Evolutionary conservation across 805 yeast genomes (phyloP), one percentile per base, ranked within the genome.

Genomic region (Metschnikowia baotianmanensis): DNA sequence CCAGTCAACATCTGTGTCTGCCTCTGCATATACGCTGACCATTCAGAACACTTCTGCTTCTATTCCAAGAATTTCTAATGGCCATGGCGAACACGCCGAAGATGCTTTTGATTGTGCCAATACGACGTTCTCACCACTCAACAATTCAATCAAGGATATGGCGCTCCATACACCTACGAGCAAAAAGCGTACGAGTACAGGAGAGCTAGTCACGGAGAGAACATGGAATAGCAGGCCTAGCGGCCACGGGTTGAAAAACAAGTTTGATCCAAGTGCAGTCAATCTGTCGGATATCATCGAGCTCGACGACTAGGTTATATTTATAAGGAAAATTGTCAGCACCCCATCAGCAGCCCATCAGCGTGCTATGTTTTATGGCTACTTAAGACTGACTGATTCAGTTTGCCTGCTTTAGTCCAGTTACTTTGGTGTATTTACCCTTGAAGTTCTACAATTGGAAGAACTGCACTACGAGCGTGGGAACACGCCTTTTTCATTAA

Each of bases 71-170:
- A n/a, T 16, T 5, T 19, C 15, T 8, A 22, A 22, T 19, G 27
- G 7, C 19, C 10, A 15, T 7, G 13, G 16, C 18, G 35, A 31
- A 19, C 10, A 19, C 5, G 17, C 8, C 16, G 38, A 34, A 5
- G 43, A 30, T 6, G 10, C 20, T 2, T 31, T 13, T 17, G 19
- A 21, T 11, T 19, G n/a, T 6, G 24, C 38, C 5, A 39, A 34
- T 26, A 34, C 43, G 6, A 39, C 43, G 5, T 37, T 57, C 17
- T 45, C 20, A 51, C 61, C 18, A 57, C 63, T 43, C 26, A 42
- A 36, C 24, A 24, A 28, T 18, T 34, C 31, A 6, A 46, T 46
- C 23, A 37, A 40, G 34, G 46, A 41, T 15, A 43, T 46, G 45
- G 24, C 34, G 31, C n/a, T 48, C 6, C 42, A 36, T 10, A 46